Conservation (phyloP, 1,139 yeast genomes). For the Eremothecium cymbalariae region DNA sequence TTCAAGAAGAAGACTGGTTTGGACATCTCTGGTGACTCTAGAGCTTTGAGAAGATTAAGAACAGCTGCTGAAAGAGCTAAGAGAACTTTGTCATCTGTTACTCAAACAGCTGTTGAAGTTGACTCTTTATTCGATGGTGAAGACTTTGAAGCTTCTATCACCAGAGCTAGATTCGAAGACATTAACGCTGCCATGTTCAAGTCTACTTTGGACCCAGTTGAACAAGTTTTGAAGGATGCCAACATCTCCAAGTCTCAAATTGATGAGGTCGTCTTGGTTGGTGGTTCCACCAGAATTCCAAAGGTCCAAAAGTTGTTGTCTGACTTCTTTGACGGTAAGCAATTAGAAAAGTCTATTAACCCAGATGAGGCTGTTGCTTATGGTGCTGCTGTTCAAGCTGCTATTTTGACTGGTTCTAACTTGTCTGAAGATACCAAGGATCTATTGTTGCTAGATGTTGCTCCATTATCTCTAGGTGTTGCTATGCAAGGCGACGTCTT, state of each 20-base stretch:
- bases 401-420: constrained; percentile 96
- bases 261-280: constrained; percentile 95
- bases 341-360: constrained; percentile 92
- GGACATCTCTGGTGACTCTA: constrained; percentile 84
- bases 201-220: constrained; percentile 94
- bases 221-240: constrained; percentile 94
- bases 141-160: constrained; percentile 92
- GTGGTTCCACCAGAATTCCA: constrained; percentile 99
- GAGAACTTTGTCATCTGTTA: constrained; percentile 95
- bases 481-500: constrained; percentile 99
- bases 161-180: constrained; percentile 99
- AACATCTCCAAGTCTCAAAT: constrained; percentile 82
- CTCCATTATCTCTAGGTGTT: constrained; percentile 98
- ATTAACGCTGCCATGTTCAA: constrained; percentile 92
- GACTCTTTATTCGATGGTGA: constrained; percentile 95
- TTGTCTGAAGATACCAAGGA: constrained; percentile 96
- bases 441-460: constrained; percentile 93
- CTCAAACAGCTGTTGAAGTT: constrained; percentile 94
- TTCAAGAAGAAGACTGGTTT: constrained; percentile 95
- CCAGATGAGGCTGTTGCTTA: constrained; percentile 99
- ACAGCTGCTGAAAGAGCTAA: constrained; percentile 99
- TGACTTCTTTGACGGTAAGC: constrained; percentile 98
- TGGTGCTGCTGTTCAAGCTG: constrained; percentile 99
- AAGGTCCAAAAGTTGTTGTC: constrained; percentile 95
- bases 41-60: constrained; percentile 97